A percentile compares a stretch with the other conserved stretches of the same genome.
Evolutionary conservation across 1,284 basidiomycete genomes (phyloP).

Genomic region (Cerioporus squamosus): DNA sequence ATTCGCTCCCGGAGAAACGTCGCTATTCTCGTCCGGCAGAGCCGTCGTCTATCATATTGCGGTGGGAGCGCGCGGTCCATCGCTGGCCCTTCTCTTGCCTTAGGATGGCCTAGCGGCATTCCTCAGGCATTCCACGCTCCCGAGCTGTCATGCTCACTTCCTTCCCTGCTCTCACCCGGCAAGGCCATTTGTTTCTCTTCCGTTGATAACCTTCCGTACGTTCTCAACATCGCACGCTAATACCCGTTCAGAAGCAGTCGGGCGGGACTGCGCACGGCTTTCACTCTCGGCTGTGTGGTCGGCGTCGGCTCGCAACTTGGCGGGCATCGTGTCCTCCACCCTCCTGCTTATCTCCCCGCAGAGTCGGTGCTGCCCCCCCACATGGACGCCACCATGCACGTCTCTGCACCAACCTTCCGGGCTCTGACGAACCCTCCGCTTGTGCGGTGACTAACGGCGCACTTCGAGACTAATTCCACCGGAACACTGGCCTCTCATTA

Average conservation of each 20-base stretch:
- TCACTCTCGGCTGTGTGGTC: no score
- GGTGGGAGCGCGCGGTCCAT: slow-evolving; percentile 21
- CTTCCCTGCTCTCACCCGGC: slow-evolving; percentile 13
- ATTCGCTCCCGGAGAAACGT: slow-evolving; percentile 23
- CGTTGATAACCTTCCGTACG: slow-evolving; percentile 13
- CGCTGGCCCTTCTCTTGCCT: slow-evolving; percentile 17
- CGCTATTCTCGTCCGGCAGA: slow-evolving; percentile 19
- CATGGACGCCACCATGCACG: no score
- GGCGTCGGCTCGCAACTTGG: no score
- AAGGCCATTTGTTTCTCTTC: slow-evolving; percentile 5
- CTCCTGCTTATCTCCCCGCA: no score
- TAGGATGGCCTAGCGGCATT: slow-evolving; percentile 20
- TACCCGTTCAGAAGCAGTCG: no score
- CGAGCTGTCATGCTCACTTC: slow-evolving; percentile 18
- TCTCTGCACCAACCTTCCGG: no score
- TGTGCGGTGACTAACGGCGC: no score
- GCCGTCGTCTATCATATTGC: slow-evolving; percentile 11
- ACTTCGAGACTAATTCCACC: not conserved
- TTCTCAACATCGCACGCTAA: no score
- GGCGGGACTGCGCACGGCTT: no score
- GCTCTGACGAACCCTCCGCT: no score
- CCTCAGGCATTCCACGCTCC: slow-evolving; percentile 19
- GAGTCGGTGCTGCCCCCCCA: no score
- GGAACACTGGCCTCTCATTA: slow-evolving; percentile 13
- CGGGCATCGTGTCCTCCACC: no score